Evolutionary conservation across 768 basidiomycete species (phyloP).

Genomic region (Coprinopsis sp.): DNA sequence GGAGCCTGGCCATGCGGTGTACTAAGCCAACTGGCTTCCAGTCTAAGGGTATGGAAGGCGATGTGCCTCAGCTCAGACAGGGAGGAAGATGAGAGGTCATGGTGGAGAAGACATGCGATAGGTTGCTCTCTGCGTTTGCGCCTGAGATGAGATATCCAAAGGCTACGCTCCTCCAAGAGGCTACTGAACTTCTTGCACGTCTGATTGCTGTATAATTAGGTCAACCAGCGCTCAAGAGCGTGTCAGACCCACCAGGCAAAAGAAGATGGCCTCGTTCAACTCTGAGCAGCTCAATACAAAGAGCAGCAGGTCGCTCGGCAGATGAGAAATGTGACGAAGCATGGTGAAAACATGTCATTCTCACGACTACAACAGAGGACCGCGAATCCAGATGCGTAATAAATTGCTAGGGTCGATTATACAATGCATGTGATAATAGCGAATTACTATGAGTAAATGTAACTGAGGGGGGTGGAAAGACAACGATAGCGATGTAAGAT

Average conservation of each 20-base stretch:
- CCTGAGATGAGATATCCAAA: slow-evolving; percentile 25
- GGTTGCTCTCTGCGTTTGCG: slow-evolving; percentile 19
- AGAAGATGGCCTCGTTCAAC: not conserved
- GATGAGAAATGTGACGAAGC: not conserved
- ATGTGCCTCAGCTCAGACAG: slow-evolving; percentile 20
- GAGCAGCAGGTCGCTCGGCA: not conserved
- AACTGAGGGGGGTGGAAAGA: slow-evolving; percentile 19
- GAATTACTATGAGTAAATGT: slow-evolving; percentile 9
- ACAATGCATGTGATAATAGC: slow-evolving; percentile 9
- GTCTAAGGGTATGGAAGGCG: slow-evolving; percentile 23
- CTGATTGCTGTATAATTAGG: slow-evolving; percentile 12
- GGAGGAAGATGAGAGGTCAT: slow-evolving; percentile 20
- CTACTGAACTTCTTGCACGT: slow-evolving; percentile 16
- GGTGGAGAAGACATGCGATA: slow-evolving; percentile 24
- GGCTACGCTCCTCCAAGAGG: slow-evolving; percentile 20
- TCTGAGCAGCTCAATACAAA: not conserved
- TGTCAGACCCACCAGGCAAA: not conserved
- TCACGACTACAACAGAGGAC: not conserved
- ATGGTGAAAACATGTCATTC: not conserved
- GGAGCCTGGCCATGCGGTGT: too few species aligned
- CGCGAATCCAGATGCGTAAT: slow-evolving; percentile 6
- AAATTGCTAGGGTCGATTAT: slow-evolving; percentile 5
- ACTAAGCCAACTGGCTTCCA: slow-evolving; percentile 29
- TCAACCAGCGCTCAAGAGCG: not conserved
- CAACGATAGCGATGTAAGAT: slow-evolving; percentile 16